A percentile compares a stretch with the other conserved stretches of the same genome.
Evolutionary conservation across 2,329 filamentous ascomycete genomes (phyloP).

Genomic region (Epichloe festucae): DNA sequence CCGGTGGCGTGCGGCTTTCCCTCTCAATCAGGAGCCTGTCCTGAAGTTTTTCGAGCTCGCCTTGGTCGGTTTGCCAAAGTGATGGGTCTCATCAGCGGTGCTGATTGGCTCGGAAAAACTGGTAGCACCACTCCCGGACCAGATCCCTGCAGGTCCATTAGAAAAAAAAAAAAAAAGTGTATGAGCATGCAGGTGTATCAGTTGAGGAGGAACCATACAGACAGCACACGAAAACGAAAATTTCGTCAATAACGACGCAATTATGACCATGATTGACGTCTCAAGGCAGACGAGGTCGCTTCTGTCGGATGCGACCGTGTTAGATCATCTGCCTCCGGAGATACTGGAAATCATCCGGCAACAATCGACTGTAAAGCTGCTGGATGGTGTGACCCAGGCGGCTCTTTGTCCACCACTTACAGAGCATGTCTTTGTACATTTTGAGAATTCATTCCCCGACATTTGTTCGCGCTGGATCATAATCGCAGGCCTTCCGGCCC

Average conservation of each 20-base stretch:
- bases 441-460: constrained; percentile 66
- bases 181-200: constrained; percentile 1
- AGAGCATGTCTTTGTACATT: constrained; percentile 59
- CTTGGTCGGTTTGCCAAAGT: constrained; percentile 6
- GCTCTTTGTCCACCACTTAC: constrained; percentile 60
- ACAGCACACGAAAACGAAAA: constrained; percentile 15
- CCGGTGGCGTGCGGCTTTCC: constrained; percentile 11
- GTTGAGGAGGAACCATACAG: constrained; percentile 2
- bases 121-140: constrained; percentile 19
- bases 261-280: constrained; percentile 44
- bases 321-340: constrained; percentile 54
- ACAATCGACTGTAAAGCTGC: constrained; percentile 50
- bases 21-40: constrained; percentile 13
- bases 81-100: neutral
- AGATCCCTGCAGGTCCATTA: constrained; percentile 18
- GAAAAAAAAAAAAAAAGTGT: constrained; percentile 24
- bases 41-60: constrained; percentile 31
- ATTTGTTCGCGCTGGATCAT: constrained; percentile 69
- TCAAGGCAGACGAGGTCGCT: constrained; percentile 41
- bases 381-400: constrained; percentile 56
- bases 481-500: constrained; percentile 24
- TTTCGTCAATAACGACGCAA: constrained; percentile 19
- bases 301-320: constrained; percentile 37
- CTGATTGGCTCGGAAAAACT: constrained; percentile 26
- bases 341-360: constrained; percentile 54